Evolutionary conservation across 805 yeast genomes (phyloP).

Genomic region (Starmerella floricola): DNA sequence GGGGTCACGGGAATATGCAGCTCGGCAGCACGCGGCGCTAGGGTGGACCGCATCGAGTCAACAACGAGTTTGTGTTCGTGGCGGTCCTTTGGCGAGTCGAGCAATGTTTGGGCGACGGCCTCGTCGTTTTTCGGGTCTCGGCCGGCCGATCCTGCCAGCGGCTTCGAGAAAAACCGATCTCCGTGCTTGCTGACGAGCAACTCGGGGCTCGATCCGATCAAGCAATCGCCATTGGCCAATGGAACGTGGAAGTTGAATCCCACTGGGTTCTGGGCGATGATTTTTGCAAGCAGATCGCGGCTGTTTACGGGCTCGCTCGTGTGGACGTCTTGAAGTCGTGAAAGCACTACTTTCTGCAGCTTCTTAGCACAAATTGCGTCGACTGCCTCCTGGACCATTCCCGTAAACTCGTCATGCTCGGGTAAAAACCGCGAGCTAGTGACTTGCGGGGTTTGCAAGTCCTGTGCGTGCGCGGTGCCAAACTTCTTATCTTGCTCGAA

Average conservation of each 20-base stretch:
- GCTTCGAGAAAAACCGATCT: conserved; percentile 8
- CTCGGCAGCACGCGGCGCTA: conserved; percentile 1
- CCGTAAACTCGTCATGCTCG: conserved; percentile 10
- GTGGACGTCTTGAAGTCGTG: conserved; percentile 7
- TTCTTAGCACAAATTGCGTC: conserved; percentile 1
- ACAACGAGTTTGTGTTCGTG: conserved; percentile 15
- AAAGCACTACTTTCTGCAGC: conserved; percentile 15
- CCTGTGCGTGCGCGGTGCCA: too few relatives aligned
- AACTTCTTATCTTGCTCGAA: not conserved
- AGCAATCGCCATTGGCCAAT: conserved; percentile 5
- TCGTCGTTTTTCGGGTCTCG: conserved; percentile 4
- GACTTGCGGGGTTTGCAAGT: not conserved
- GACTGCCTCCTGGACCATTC: conserved; percentile 9
- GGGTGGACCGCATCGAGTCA: conserved; percentile 9
- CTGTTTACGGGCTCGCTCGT: conserved; percentile 2
- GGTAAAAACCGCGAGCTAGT: not conserved
- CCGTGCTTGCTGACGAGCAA: conserved; percentile 11
- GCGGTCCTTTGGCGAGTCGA: conserved; percentile 8
- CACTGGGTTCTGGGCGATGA: conserved; percentile 7
- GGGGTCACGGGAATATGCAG: conserved; percentile 7
- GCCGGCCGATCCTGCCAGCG: conserved; percentile 16
- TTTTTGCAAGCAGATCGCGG: conserved; percentile 1
- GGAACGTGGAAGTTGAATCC: conserved; percentile 16
- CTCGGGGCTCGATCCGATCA: conserved; percentile 15
- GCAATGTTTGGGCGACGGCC: not conserved